Evolutionary conservation across 2,329 filamentous ascomycete genomes (phyloP).

Genomic region (Fusarium penzigii): DNA sequence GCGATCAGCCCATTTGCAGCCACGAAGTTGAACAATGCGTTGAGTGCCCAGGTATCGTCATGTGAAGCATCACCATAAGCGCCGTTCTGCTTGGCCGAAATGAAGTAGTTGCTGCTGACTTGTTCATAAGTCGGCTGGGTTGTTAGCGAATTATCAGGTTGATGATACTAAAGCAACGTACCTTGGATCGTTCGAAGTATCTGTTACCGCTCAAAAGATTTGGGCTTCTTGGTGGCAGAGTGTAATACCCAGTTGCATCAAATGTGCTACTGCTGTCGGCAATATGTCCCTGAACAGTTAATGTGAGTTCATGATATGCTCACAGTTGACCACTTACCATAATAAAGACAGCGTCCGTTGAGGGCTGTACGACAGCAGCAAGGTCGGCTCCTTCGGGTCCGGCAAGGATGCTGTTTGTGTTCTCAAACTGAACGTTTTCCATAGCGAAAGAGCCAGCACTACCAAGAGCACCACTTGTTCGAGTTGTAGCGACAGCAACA

Average conservation of each 20-base stretch:
- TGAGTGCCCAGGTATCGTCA: conserved; percentile 71
- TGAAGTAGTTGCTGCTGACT: conserved; percentile 58
- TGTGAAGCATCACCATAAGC: conserved; percentile 67
- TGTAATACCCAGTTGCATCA: conserved; percentile 25
- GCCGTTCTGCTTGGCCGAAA: conserved; percentile 60
- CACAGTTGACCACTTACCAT: conserved; percentile 20
- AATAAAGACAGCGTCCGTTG: conserved; percentile 21
- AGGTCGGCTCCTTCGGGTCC: conserved; percentile 21
- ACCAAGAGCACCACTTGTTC: conserved; percentile 34
- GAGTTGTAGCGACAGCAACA: conserved; percentile 67
- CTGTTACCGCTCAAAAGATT: conserved; percentile 53
- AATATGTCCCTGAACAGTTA: conserved; percentile 27
- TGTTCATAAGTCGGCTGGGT: conserved; percentile 67
- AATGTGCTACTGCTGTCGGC: conserved; percentile 22
- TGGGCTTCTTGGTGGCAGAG: conserved; percentile 15
- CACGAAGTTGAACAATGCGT: conserved; percentile 51
- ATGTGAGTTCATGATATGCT: not conserved
- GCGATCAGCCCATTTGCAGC: conserved; percentile 57
- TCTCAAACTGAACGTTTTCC: conserved; percentile 47
- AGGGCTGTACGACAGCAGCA: conserved; percentile 10
- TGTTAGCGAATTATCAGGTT: not conserved
- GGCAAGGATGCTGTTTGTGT: conserved; percentile 33
- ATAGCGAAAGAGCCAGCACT: conserved; percentile 47
- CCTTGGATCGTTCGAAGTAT: conserved; percentile 72
- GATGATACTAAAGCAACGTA: not conserved